Conservation (phyloP, 2,329 filamentous ascomycete species). For the Polytolypa hystricis region DNA sequence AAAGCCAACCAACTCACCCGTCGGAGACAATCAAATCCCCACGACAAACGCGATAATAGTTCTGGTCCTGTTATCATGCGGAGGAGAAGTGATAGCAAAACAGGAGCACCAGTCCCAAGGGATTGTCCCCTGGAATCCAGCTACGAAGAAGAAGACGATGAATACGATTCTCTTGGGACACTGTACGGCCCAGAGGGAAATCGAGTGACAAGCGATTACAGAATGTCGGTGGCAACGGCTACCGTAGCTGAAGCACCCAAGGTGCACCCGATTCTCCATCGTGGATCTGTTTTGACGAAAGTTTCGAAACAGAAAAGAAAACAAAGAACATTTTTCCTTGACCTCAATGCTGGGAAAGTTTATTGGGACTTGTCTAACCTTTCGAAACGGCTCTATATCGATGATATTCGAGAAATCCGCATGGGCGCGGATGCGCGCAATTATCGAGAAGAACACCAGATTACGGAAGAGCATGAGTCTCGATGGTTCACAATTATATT, state of each 20-base stretch:
- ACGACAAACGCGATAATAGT: slow-evolving; percentile 72
- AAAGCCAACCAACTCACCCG: slow-evolving; percentile 56
- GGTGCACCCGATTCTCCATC: slow-evolving; percentile 63
- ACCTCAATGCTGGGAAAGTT: slow-evolving; percentile 74
- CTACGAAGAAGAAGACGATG: slow-evolving; percentile 36
- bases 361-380: slow-evolving; percentile 72
- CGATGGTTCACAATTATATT: slow-evolving; percentile 90
- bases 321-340: slow-evolving; percentile 64
- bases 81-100: slow-evolving; percentile 80
- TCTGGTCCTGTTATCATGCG: slow-evolving; percentile 81
- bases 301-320: slow-evolving; percentile 73
- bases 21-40: slow-evolving; percentile 66
- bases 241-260: slow-evolving; percentile 47
- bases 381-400: slow-evolving; percentile 80
- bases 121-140: slow-evolving; percentile 34
- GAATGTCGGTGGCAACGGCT: slow-evolving; percentile 23
- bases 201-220: slow-evolving; percentile 28
- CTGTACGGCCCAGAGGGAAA: slow-evolving; percentile 31
- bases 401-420: slow-evolving; percentile 87
- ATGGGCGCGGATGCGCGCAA: slow-evolving; percentile 74
- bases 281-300: slow-evolving; percentile 69
- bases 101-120: slow-evolving; percentile 43
- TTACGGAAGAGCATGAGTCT: slow-evolving; percentile 55
- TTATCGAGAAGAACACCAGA: slow-evolving; percentile 72
- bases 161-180: slow-evolving; percentile 33